Conservation (phyloP, 129 eudicot genomes). For the Chrysanthemum makinoi region DNA sequence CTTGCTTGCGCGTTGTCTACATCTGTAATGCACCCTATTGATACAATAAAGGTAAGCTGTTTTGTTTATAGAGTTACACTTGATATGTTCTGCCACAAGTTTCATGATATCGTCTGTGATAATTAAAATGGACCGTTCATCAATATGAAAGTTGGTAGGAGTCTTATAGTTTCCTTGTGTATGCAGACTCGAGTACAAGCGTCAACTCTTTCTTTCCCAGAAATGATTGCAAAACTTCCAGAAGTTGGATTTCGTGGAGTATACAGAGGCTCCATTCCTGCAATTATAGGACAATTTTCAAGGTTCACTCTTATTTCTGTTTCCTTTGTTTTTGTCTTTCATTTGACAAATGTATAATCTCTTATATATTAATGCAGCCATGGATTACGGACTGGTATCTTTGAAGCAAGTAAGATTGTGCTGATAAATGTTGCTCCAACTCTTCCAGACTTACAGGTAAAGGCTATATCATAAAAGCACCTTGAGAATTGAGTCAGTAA, state of each 20-base stretch:
- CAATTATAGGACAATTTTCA: conserved; percentile 91
- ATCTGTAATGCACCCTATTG: conserved; percentile 83
- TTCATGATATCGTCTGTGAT: not conserved
- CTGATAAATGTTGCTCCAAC: conserved; percentile 68
- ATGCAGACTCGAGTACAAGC: conserved; percentile 90
- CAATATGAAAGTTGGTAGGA: not conserved
- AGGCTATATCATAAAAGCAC: conserved; percentile 1
- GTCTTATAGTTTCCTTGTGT: not conserved
- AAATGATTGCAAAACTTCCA: conserved; percentile 79
- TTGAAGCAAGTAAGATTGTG: conserved; percentile 77
- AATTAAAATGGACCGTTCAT: not conserved
- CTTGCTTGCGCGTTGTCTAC: conserved; percentile 94
- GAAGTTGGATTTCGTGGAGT: conserved; percentile 87
- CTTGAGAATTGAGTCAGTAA: conserved; percentile 1
- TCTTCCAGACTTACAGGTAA: conserved; percentile 78
- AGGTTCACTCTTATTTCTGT: conserved; percentile 41
- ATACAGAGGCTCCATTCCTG: conserved; percentile 87
- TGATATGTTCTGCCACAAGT: not conserved
- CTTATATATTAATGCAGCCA: conserved; percentile 44
- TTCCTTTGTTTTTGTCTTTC: not conserved
- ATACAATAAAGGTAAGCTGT: conserved; percentile 69
- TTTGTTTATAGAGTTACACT: not conserved
- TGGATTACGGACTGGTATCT: conserved; percentile 83
- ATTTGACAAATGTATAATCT: not conserved
- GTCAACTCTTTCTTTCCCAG: conserved; percentile 77